Base-by-base conservation (phyloP, 495 filamentous ascomycete species). In the Cetradonia linearis region DNA sequence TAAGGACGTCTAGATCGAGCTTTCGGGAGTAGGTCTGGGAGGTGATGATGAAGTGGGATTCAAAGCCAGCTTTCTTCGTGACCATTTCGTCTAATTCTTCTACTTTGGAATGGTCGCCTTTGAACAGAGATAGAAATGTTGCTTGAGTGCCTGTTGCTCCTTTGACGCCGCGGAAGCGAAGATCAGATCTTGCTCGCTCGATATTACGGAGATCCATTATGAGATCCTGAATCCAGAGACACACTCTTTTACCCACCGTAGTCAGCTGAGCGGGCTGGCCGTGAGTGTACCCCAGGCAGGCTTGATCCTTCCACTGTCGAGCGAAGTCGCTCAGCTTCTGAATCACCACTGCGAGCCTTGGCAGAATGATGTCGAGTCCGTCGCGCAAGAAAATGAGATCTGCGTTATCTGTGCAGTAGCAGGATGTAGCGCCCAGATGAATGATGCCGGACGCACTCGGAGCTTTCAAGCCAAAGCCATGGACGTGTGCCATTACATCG, bases 391-490 rank as follows among this genome's bases (percentile, higher is more conserved):
- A 83, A 66, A 96, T 92, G 49, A 95, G 72, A 65, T 97, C 92
- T 31, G 88, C 85, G 63, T 95, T 95, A 69, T 97, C 92, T 52
- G 88, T 91, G 54, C 76, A 81, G 23, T 47, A 46, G 36, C 20
- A 30, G 3, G 70, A 76, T 68, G 71, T 79, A 42, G 83, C 85
- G 58, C 85, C 91, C 73, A 79, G 84, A 74, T 96, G 91, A 53
- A 96, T 94, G 69, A 92, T 88, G 25, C 88, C 88, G 23, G 87
- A 89, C 42, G 91, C 91, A 49, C 83, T 85, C 5, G 91, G 90
- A 11, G 89, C 88, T 54, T 78, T 81, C 66, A 79, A 72, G 3
- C 85, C 87, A 65, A 82, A 89, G 10, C 85, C 82, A 68, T 89
- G 82, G 46, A 91, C 86, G 71, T 90, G 86, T 60, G 78, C 78